Evolutionary conservation across 495 filamentous ascomycete genomes (phyloP).

Genomic region (Hyphodiscus hymeniophilus): DNA sequence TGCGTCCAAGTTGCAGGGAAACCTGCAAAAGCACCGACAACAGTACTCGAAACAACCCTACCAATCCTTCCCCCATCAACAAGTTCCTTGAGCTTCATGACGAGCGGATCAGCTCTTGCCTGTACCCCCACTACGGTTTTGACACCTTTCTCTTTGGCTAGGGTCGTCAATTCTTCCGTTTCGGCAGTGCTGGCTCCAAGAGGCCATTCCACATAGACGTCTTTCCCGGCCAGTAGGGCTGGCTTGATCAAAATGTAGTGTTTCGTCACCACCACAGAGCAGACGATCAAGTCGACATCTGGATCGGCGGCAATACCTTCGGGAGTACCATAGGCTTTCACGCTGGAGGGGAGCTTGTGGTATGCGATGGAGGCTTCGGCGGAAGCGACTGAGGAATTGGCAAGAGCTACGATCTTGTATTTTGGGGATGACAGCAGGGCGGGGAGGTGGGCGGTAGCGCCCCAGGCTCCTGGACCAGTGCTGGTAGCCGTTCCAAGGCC

Average conservation of each 20-base stretch:
- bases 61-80: constrained; percentile 22
- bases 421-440: constrained; percentile 37
- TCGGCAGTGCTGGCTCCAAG: constrained; percentile 18
- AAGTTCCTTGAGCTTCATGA: constrained; percentile 21
- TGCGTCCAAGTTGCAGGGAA: constrained; percentile 15
- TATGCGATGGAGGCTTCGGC: constrained; percentile 34
- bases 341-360: constrained; percentile 30
- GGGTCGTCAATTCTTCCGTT: constrained; percentile 25
- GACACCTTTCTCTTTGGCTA: constrained; percentile 25
- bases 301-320: constrained; percentile 42
- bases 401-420: constrained; percentile 49
- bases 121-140: constrained; percentile 28
- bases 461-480: constrained; percentile 31
- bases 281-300: constrained; percentile 43
- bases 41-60: constrained; percentile 19
- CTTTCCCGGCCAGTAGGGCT: constrained; percentile 46
- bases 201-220: constrained; percentile 49
- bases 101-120: constrained; percentile 13
- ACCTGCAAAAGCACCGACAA: neutral
- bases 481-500: constrained; percentile 35
- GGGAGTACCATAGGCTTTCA: constrained; percentile 36
- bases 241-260: constrained; percentile 41
- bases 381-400: constrained; percentile 42
- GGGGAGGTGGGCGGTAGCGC: constrained; percentile 40
- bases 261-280: constrained; percentile 32